A percentile compares a stretch with the other conserved stretches of the same genome.
Conservation (phyloP, 306 rosid species). For the Quercus glauca region DNA sequence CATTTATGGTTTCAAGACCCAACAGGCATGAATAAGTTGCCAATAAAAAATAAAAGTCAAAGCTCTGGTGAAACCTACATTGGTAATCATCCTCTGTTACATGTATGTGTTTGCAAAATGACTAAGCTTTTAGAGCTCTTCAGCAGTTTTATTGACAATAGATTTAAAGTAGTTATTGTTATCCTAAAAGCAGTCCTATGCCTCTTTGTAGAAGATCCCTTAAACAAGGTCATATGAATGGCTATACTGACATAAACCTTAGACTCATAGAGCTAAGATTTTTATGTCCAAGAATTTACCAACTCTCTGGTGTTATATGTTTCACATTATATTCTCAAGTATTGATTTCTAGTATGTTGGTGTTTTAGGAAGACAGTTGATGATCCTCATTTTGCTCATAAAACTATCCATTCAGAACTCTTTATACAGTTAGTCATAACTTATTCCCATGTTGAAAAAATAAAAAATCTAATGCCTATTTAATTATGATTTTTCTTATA, state of each 20-base stretch:
- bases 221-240: background rate
- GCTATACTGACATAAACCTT: too few species aligned
- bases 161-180: background rate
- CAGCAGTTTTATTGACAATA: background rate
- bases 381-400: background rate
- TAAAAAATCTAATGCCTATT: background rate
- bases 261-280: too few species aligned
- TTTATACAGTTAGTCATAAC: background rate
- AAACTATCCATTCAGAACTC: background rate
- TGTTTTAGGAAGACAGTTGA: background rate
- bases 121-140: background rate
- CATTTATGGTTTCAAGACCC: too few species aligned
- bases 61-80: too few species aligned
- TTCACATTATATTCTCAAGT: too few species aligned
- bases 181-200: background rate
- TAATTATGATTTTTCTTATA: background rate
- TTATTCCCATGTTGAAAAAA: background rate
- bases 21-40: too few species aligned
- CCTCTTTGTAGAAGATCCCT: background rate
- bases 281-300: too few species aligned
- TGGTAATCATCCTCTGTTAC: background rate
- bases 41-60: too few species aligned
- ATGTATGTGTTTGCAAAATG: background rate
- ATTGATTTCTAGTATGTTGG: background rate
- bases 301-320: too few species aligned